A percentile compares a stretch with the other conserved stretches of the same genome.
phyloP scores from a whole-genome alignment of 2,329 filamentous ascomycete genomes.

The Fusarium buxicola region DNA sequence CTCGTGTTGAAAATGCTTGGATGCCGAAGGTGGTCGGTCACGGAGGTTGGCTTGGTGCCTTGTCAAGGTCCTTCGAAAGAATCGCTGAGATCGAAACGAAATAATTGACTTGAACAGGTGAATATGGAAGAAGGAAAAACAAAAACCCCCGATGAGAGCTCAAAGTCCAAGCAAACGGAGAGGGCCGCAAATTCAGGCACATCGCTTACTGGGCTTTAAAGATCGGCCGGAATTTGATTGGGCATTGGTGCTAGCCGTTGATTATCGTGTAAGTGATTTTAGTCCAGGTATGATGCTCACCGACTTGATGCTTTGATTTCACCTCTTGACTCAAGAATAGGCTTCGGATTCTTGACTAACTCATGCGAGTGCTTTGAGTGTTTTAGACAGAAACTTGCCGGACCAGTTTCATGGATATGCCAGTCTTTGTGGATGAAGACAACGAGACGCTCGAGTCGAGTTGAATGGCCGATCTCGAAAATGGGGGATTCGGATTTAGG shows the following conservation, averaged over 20 bases:
- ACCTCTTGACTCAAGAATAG: too few species aligned
- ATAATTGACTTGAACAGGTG: neutral
- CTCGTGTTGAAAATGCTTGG: too few species aligned
- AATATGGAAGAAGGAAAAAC: neutral
- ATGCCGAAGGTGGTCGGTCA: neutral
- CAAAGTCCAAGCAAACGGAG: neutral
- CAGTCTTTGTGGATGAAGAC: too few species aligned
- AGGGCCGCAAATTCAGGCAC: neutral
- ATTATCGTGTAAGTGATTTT: constrained; percentile 1
- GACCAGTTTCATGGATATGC: too few species aligned
- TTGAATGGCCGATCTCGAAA: neutral
- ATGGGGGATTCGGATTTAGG: constrained; percentile 1
- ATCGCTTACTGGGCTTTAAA: neutral
- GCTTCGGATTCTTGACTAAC: too few species aligned
- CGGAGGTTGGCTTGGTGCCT: neutral
- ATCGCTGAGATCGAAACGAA: neutral
- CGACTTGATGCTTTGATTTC: constrained; percentile 6
- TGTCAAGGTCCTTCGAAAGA: neutral
- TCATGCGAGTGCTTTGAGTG: too few species aligned
- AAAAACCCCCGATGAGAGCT: neutral
- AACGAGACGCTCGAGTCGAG: neutral
- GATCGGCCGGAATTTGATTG: neutral
- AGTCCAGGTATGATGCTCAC: constrained; percentile 5
- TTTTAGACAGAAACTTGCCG: too few species aligned
- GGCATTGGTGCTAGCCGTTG: neutral